Conservation (phyloP, 768 basidiomycete species). For the Tylopilus rubrobrunneus region DNA sequence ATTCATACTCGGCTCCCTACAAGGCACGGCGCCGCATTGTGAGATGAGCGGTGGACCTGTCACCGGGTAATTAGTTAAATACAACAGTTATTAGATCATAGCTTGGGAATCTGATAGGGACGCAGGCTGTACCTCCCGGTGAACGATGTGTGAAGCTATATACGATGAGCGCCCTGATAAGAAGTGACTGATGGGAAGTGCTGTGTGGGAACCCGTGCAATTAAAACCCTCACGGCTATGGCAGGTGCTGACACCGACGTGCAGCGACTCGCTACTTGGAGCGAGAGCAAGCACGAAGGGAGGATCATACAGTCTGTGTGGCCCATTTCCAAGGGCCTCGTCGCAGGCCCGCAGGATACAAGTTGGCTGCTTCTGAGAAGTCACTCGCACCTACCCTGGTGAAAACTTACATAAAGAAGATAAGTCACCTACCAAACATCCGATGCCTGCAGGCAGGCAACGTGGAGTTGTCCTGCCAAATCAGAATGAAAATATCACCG, state of each 20-base stretch:
- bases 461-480: conserved; percentile 51
- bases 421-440: conserved; percentile 36
- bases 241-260: not conserved
- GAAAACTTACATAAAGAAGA: conserved; percentile 43
- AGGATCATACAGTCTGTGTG: not conserved
- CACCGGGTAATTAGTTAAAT: conserved; percentile 16
- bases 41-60: conserved; percentile 22
- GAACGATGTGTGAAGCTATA: conserved; percentile 33
- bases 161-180: conserved; percentile 42
- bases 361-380: conserved; percentile 7
- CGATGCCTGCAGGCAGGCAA: conserved; percentile 75
- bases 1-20: conserved; percentile 19
- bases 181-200: conserved; percentile 48
- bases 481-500: conserved; percentile 47
- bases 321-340: not conserved
- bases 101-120: conserved; percentile 31
- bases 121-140: conserved; percentile 23
- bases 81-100: conserved; percentile 17
- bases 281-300: not conserved
- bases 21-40: conserved; percentile 6
- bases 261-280: not conserved
- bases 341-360: not conserved
- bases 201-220: conserved; percentile 26
- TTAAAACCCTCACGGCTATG: conserved; percentile 2
- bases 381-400: conserved; percentile 3